A percentile compares a stretch with the other conserved stretches of the same genome.
These are phyloP conservation scores for Botrytis pseudocinerea DNA, from an alignment of 2,329 filamentous ascomycete genomes.

Conservation along the genomic window DNA sequence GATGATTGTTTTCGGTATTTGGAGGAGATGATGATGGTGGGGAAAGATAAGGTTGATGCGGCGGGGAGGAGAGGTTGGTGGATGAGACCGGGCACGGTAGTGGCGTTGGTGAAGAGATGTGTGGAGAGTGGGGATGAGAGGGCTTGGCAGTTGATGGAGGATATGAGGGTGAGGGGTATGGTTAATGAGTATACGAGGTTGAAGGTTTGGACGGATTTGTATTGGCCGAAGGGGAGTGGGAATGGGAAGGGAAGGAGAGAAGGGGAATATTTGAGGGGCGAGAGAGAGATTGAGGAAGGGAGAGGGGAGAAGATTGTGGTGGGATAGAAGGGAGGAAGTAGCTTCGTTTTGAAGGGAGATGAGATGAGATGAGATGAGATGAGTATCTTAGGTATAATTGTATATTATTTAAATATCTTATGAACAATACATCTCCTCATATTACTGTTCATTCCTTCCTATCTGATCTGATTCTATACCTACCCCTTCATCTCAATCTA, in stretches of 20 bases:
- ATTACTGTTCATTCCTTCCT: neutral
- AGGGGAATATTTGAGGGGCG: neutral
- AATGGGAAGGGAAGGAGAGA: neutral
- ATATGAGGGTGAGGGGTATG: constrained; percentile 32
- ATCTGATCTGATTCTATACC: neutral
- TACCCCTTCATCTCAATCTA: neutral
- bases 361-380: neutral
- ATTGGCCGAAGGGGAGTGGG: constrained; percentile 4
- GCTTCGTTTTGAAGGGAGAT: neutral
- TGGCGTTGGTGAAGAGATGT: constrained; percentile 32
- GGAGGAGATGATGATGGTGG: constrained; percentile 50
- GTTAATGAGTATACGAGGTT: constrained; percentile 2
- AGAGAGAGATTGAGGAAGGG: no score
- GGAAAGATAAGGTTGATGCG: constrained; percentile 37
- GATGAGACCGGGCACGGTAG: constrained; percentile 38
- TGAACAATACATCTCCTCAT: neutral
- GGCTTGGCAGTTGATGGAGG: constrained; percentile 32
- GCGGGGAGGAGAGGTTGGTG: constrained; percentile 37
- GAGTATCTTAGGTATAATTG: neutral
- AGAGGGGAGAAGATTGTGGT: no score
- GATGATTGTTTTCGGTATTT: constrained; percentile 52
- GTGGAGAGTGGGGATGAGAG: constrained; percentile 30
- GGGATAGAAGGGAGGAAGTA: no score
- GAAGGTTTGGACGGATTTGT: constrained; percentile 12
- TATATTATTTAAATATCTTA: neutral